Conservation (phyloP, 768 basidiomycete genomes). For the Mycena albidolilacea region DNA sequence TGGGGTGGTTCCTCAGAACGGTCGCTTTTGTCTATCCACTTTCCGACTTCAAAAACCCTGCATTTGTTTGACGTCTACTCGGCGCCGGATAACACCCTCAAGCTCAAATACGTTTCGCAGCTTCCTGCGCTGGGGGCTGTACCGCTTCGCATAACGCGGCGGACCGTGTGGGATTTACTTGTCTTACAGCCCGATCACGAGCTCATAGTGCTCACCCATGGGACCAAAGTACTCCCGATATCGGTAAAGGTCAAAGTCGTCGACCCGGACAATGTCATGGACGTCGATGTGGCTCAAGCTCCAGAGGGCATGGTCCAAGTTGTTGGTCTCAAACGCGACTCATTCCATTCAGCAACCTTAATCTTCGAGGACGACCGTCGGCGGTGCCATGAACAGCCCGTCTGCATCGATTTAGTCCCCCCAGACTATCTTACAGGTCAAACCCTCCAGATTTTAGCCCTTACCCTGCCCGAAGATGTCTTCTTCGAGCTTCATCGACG, state of each 20-base stretch:
- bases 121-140: conserved; percentile 65
- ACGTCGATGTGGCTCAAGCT: conserved; percentile 24
- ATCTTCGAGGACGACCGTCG: conserved; percentile 65
- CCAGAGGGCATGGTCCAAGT: conserved; percentile 40
- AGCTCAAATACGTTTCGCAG: conserved; percentile 54
- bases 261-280: conserved; percentile 38
- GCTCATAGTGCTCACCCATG: conserved; percentile 76
- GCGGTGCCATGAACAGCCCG: conserved; percentile 25
- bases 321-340: conserved; percentile 63
- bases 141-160: conserved; percentile 75
- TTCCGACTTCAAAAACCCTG: conserved; percentile 62
- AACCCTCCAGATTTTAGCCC: conserved; percentile 74
- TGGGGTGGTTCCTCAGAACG: conserved; percentile 69
- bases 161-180: conserved; percentile 77
- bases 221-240: conserved; percentile 57
- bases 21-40: conserved; percentile 69
- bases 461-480: conserved; percentile 68
- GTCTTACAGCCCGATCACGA: conserved; percentile 70
- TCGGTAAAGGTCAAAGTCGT: conserved; percentile 44
- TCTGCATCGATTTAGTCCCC: conserved; percentile 66
- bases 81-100: conserved; percentile 58
- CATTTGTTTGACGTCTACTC: conserved; percentile 66
- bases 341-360: conserved; percentile 67
- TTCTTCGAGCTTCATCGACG: conserved; percentile 69
- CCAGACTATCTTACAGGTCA: conserved; percentile 69